Evolutionary conservation across 1,139 yeast genomes (phyloP), one percentile per base, ranked within the genome.

Genomic region (Saccharomyces uvarum): DNA sequence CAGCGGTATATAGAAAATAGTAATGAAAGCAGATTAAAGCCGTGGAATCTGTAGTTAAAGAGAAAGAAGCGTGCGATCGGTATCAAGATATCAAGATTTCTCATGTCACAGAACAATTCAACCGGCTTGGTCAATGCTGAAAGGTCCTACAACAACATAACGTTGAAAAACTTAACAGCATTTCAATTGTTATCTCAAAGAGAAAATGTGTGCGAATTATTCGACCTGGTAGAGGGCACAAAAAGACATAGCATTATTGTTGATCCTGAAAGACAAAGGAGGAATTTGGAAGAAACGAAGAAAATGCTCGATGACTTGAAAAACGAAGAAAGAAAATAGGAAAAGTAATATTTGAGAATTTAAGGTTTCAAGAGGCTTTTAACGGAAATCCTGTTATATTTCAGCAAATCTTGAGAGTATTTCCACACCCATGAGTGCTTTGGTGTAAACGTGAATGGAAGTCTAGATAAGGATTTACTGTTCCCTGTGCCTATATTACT

Each of bases 151-250:
- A 61, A 56, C 28, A 64, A 60, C 28, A 56, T 64, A 33, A 64
- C 68, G 24, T 57, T 68, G 51, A 66, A 65, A 57, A 64, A 67
- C 1, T 51, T 67, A 38, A 66, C 70, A 1, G 71, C 71, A 2
- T 61, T 65, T 50, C 63, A 66, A 53, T 56, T 67, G 46, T 54
- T 67, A 41, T 44, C 61, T 11, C 63, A 63, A 28, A 57, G 70
- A 19, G 70, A 67, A 53, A 64, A 60, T 44, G 58, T 67, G 59
- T 59, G 63, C 38, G 71, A 67, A 53, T 53, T 67, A 50, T 67
- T 68, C 54, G 59, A 65, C 41, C 52, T 67, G 31, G 56, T 60
- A 21, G 70, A 68, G 51, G 65, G 61, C 44, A 47, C 60, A 11
- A 62, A 63, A 42, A 59, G 63, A 46, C 60, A 54, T 42, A 51